Conservation (phyloP, 129 eudicot genomes). For the Lactuca saligna region DNA sequence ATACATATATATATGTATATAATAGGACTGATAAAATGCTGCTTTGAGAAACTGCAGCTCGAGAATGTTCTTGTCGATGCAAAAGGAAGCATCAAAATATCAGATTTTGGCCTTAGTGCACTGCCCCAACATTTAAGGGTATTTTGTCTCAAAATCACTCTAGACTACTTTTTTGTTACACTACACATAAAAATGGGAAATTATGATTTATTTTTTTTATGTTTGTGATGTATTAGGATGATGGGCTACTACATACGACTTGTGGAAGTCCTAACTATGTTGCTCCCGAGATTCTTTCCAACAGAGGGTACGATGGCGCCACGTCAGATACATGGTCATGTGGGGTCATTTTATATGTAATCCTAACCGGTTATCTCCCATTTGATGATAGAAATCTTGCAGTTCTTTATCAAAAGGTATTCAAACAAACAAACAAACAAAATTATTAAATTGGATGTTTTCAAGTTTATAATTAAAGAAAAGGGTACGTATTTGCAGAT, state of each 20-base stretch:
- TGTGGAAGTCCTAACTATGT: conserved; percentile 99
- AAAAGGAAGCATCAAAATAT: conserved; percentile 67
- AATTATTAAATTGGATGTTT: neutral
- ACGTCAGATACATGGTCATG: conserved; percentile 96
- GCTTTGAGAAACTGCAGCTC: conserved; percentile 48
- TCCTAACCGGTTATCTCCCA: conserved; percentile 91
- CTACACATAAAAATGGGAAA: neutral
- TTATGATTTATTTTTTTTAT: neutral
- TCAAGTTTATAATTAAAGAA: neutral
- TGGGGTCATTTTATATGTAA: conserved; percentile 87
- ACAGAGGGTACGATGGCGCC: conserved; percentile 90
- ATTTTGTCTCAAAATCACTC: conserved; percentile 12
- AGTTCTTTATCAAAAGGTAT: conserved; percentile 91
- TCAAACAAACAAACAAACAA: no score
- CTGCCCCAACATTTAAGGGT: conserved; percentile 94
- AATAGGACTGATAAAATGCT: conserved; percentile 23
- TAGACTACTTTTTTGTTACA: no score
- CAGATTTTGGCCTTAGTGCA: conserved; percentile 97
- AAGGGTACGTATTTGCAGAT: conserved; percentile 54
- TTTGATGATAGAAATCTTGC: conserved; percentile 97
- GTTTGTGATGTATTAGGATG: conserved; percentile 59
- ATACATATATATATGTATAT: no score
- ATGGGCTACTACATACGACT: conserved; percentile 88
- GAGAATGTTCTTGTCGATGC: conserved; percentile 87
- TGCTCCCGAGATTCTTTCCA: conserved; percentile 89